A percentile compares a stretch with the other conserved stretches of the same genome.
Evolutionary conservation across 2,329 filamentous ascomycete genomes (phyloP).

Genomic region (Coniochaeta sp.): DNA sequence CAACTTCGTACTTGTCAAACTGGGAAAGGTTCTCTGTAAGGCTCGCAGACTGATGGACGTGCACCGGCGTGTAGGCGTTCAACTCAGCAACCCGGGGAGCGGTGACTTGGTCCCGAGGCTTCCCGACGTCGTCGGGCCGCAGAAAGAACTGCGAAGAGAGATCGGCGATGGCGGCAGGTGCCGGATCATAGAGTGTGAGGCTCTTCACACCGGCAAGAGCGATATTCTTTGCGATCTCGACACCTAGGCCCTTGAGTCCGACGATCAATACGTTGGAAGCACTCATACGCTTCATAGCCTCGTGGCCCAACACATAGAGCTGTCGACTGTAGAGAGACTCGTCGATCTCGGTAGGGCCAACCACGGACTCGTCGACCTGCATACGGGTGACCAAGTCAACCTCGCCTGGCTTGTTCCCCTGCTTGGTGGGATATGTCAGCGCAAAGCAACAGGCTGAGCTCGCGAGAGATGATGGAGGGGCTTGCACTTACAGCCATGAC

Average conservation of each 20-base stretch:
- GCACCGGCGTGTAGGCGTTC: conserved; percentile 91
- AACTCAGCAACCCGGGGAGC: conserved; percentile 87
- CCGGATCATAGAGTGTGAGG: conserved; percentile 84
- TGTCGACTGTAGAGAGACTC: conserved; percentile 68
- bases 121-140: conserved; percentile 78
- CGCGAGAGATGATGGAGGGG: background rate
- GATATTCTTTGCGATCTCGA: conserved; percentile 98
- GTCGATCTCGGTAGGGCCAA: conserved; percentile 55
- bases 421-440: conserved; percentile 4
- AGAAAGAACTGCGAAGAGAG: conserved; percentile 98
- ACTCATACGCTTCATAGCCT: conserved; percentile 98
- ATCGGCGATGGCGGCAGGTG: conserved; percentile 75
- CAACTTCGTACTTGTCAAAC: conserved; percentile 84
- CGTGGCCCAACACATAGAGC: conserved; percentile 63
- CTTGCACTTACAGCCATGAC: conserved; percentile 49
- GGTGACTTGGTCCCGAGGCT: conserved; percentile 80
- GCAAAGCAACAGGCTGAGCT: background rate
- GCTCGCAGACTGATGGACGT: conserved; percentile 58
- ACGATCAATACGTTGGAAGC: conserved; percentile 90
- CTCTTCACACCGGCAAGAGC: conserved; percentile 98
- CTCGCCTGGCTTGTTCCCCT: conserved; percentile 48
- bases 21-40: conserved; percentile 70
- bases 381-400: conserved; percentile 57
- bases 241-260: conserved; percentile 87
- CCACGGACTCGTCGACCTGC: conserved; percentile 55